phyloP scores from a whole-genome alignment of 192 early-diverging fungal genomes.

The Umbelopsis sp. region DNA sequence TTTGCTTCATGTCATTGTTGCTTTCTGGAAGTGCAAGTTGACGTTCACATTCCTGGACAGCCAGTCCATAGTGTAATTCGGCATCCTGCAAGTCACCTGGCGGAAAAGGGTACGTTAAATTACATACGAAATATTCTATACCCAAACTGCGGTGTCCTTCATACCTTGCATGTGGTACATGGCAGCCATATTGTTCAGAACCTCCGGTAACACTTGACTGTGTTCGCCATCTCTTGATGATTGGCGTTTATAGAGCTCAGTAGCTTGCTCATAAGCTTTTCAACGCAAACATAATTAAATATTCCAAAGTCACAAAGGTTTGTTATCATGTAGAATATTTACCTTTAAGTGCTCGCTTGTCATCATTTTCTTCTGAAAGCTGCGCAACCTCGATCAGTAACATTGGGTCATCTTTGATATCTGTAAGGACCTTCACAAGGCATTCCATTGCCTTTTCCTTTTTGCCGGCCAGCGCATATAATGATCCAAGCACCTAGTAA shows the following conservation, averaged over 20 bases:
- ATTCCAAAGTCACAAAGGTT: background rate
- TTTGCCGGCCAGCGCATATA: constrained; percentile 64
- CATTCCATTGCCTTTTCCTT: constrained; percentile 66
- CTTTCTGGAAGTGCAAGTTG: constrained; percentile 22
- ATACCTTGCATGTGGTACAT: constrained; percentile 65
- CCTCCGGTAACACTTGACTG: constrained; percentile 49
- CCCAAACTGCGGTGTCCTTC: background rate
- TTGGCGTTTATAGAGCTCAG: constrained; percentile 20
- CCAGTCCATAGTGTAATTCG: constrained; percentile 47
- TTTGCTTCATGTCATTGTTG: constrained; percentile 24
- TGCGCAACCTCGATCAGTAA: constrained; percentile 67
- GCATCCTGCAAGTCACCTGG: constrained; percentile 31
- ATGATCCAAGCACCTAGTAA: constrained; percentile 52
- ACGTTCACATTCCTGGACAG: constrained; percentile 44
- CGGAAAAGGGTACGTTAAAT: background rate
- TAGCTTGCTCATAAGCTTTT: constrained; percentile 33
- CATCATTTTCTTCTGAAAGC: constrained; percentile 58
- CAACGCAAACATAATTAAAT: background rate
- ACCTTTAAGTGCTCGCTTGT: constrained; percentile 27
- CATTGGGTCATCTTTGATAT: constrained; percentile 52
- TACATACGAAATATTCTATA: no score
- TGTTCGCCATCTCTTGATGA: constrained; percentile 17
- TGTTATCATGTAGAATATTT: background rate
- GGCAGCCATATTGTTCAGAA: constrained; percentile 90
- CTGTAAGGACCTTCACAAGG: constrained; percentile 64